phyloP scores from a whole-genome alignment of 257 asterid genomes.

The Solanum peruvianum region DNA sequence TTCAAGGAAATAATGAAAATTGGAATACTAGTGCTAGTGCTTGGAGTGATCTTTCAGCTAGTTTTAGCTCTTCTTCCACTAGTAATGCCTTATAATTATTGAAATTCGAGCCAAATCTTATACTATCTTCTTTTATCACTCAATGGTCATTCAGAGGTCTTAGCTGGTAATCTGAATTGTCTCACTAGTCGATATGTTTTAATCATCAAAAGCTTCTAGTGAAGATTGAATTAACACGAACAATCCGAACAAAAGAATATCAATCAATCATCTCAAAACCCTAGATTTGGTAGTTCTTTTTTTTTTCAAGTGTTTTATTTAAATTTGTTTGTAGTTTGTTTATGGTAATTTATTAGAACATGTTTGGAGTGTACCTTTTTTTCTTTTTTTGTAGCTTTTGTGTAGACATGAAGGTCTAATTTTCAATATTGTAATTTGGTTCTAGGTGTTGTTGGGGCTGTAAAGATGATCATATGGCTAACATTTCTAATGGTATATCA shows the following conservation, averaged over 20 bases:
- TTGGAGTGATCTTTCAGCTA: slow-evolving; percentile 66
- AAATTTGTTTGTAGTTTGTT: neutral
- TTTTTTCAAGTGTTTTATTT: neutral
- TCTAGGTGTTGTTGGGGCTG: neutral
- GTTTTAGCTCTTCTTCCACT: slow-evolving; percentile 69
- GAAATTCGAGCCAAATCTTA: neutral
- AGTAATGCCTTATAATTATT: slow-evolving; percentile 38
- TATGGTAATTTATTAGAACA: neutral
- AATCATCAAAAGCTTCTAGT: neutral
- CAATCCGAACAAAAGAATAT: neutral
- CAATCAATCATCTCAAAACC: slow-evolving; percentile 23
- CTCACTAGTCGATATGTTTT: neutral
- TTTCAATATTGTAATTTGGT: neutral
- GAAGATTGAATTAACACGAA: neutral
- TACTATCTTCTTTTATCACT: neutral
- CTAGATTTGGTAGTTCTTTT: slow-evolving; percentile 37
- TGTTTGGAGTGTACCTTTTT: slow-evolving; percentile 5
- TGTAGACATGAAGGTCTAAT: slow-evolving; percentile 4
- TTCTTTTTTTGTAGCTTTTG: neutral
- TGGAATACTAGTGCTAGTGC: slow-evolving; percentile 29
- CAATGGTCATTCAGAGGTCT: neutral
- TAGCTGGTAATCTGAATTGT: neutral
- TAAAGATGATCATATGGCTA: neutral
- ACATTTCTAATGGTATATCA: neutral
- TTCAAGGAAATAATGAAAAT: slow-evolving; percentile 27